Percentiles rank a stretch among this genome's conserved stretches.
These are phyloP conservation scores for Aspergillus taichungensis DNA, from an alignment of 495 filamentous ascomycete genomes.

Conservation along the genomic window DNA sequence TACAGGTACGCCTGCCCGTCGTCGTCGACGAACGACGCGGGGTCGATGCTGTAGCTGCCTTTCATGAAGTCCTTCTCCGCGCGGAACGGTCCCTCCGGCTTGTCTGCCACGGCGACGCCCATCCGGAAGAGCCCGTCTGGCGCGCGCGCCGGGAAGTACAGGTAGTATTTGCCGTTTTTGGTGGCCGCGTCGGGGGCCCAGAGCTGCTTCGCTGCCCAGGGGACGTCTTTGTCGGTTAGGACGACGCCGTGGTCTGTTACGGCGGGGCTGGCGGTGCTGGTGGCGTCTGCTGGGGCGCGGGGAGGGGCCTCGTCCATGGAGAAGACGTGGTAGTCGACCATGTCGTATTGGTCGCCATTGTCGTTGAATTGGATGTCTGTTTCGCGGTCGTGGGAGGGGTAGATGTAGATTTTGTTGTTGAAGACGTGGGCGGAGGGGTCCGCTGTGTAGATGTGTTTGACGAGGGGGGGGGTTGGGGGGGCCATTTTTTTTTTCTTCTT, in stretches of 20 bases:
- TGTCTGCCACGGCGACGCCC: slow-evolving; percentile 36
- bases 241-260: slow-evolving; percentile 36
- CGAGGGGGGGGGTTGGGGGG: slow-evolving; percentile 31
- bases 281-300: too few species aligned
- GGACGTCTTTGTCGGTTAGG: slow-evolving; percentile 29
- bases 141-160: slow-evolving; percentile 42
- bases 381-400: slow-evolving; percentile 37
- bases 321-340: slow-evolving; percentile 50
- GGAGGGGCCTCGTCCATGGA: slow-evolving; percentile 26
- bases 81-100: slow-evolving; percentile 37
- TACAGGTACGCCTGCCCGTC: slow-evolving; percentile 42
- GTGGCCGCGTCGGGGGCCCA: slow-evolving; percentile 43
- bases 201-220: slow-evolving; percentile 37
- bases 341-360: slow-evolving; percentile 77
- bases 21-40: slow-evolving; percentile 41
- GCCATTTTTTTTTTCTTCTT: slow-evolving; percentile 7
- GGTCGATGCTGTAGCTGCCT: slow-evolving; percentile 41
- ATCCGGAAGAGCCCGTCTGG: slow-evolving; percentile 52
- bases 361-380: slow-evolving; percentile 54
- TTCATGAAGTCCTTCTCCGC: slow-evolving; percentile 28
- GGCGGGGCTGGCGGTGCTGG: slow-evolving; percentile 10
- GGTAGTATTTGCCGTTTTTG: slow-evolving; percentile 40
- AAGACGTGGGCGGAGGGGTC: slow-evolving; percentile 45
- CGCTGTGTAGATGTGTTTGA: slow-evolving; percentile 59
- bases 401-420: slow-evolving; percentile 41